A percentile compares a stretch with the other conserved stretches of the same genome.
Conservation (phyloP, 202 grass and related monocot species). For the Dendrocalamus latiflorus region DNA sequence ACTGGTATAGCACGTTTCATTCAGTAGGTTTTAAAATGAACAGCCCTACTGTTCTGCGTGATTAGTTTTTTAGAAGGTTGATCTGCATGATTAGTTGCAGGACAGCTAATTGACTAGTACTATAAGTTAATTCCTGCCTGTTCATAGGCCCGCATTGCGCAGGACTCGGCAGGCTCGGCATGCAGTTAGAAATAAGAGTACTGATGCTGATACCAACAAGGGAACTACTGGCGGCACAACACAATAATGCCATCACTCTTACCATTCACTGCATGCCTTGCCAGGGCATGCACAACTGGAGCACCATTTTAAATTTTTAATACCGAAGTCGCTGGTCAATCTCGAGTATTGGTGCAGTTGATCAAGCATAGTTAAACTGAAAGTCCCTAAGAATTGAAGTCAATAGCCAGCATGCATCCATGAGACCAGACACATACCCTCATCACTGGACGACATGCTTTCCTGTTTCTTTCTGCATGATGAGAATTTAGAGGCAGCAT, state of each 20-base stretch:
- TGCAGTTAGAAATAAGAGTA: not conserved
- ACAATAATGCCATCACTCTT: not conserved
- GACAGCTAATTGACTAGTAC: not conserved
- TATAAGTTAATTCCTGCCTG: not conserved
- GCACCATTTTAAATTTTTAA: not conserved
- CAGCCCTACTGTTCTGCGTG: not conserved
- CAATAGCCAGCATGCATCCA: not conserved
- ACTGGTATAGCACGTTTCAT: too few species aligned
- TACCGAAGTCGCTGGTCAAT: not conserved
- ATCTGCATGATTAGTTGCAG: constrained; percentile 9
- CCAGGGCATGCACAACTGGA: not conserved
- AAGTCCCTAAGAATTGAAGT: not conserved
- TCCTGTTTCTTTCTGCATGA: not conserved
- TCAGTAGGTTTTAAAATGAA: too few species aligned
- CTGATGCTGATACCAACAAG: not conserved
- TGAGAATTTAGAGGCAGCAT: not conserved
- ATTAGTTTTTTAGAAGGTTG: not conserved
- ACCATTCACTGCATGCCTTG: not conserved
- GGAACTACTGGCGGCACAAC: not conserved
- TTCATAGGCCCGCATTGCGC: not conserved
- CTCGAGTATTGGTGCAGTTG: not conserved
- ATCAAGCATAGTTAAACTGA: not conserved
- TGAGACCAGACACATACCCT: not conserved
- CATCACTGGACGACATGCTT: not conserved
- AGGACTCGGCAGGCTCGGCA: not conserved